Conservation (phyloP, 1,284 basidiomycete species). For the Heterobasidion annosum region DNA sequence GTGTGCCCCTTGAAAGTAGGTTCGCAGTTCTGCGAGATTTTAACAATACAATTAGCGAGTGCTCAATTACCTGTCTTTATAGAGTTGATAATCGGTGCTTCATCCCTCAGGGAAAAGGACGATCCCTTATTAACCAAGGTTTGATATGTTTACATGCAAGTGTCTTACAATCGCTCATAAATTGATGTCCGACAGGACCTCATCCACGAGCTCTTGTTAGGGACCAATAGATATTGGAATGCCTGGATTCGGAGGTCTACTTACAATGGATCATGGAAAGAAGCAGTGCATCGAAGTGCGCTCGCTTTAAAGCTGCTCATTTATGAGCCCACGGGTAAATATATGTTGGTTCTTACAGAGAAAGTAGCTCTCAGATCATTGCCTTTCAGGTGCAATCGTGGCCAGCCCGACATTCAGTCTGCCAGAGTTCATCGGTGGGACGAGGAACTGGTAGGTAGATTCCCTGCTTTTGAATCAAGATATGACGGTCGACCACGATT, state of each 20-base stretch:
- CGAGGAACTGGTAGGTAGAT: constrained; percentile 64
- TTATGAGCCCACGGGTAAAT: constrained; percentile 68
- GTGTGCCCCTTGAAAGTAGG: constrained; percentile 39
- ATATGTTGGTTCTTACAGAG: background rate
- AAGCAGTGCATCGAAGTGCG: constrained; percentile 81
- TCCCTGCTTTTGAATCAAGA: background rate
- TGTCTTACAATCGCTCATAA: background rate
- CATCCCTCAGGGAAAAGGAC: constrained; percentile 39
- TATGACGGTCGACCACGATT: background rate
- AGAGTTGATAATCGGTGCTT: constrained; percentile 40
- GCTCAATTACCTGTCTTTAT: background rate
- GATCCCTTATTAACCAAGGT: constrained; percentile 62
- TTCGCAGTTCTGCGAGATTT: background rate
- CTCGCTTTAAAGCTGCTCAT: constrained; percentile 83
- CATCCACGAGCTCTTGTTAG: constrained; percentile 39
- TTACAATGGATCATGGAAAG: constrained; percentile 90
- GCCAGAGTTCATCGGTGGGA: constrained; percentile 85
- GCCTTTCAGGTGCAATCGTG: constrained; percentile 64
- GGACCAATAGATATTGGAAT: constrained; percentile 79
- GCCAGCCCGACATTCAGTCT: constrained; percentile 91
- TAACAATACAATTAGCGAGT: too few relatives aligned
- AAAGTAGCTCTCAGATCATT: constrained; percentile 2
- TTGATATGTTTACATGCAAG: constrained; percentile 8
- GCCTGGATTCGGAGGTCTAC: constrained; percentile 77
- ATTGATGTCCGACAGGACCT: background rate